A percentile compares a stretch with the other conserved stretches of the same genome.
These are phyloP conservation scores for Neckera pumila DNA, from an alignment of 225 moss, liverwort and hornwort species.

Conservation along the genomic window DNA sequence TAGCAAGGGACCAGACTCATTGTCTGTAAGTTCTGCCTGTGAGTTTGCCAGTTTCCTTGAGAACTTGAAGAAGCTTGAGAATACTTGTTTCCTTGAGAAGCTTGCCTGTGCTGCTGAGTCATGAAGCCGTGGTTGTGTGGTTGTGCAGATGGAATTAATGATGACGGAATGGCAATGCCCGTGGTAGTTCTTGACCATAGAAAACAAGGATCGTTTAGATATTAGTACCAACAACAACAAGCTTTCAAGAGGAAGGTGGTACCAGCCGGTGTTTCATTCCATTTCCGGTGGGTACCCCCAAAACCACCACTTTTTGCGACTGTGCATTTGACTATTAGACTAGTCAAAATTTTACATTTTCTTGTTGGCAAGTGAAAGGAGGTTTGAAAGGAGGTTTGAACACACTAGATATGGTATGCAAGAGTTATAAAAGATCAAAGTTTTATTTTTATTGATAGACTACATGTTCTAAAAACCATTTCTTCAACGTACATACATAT, in stretches of 20 bases:
- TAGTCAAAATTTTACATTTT: neutral
- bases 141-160: neutral
- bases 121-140: neutral
- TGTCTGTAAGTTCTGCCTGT: neutral
- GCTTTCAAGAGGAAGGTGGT: neutral
- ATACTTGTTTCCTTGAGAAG: neutral
- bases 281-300: neutral
- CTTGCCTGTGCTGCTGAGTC: neutral
- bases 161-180: constrained; percentile 14
- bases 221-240: neutral
- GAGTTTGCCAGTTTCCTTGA: neutral
- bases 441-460: neutral
- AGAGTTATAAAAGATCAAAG: neutral
- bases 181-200: constrained; percentile 13
- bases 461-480: neutral
- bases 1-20: neutral
- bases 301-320: neutral
- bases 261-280: neutral
- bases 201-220: constrained; percentile 4
- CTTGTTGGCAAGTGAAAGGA: neutral
- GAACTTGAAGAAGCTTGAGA: neutral
- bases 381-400: neutral
- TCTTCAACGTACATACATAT: neutral
- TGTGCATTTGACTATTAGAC: neutral
- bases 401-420: fast-evolving